Evolutionary conservation across 1,284 basidiomycete species (phyloP).

Genomic region (Erythrobasidium hasegawianum): DNA sequence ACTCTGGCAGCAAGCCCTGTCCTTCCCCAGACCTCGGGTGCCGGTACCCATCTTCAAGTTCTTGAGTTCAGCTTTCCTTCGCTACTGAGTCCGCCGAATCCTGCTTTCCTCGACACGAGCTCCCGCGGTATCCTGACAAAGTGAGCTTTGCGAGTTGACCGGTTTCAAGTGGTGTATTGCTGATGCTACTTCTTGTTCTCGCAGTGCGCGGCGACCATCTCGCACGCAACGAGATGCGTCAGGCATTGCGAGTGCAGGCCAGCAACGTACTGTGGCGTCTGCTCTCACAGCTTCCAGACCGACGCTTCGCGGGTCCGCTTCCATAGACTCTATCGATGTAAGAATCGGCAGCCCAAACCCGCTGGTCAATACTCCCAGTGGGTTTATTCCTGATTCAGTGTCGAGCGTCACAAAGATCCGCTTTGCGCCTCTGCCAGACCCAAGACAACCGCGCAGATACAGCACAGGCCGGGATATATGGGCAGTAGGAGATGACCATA

Average conservation of each 20-base stretch:
- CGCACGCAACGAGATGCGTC: not conserved
- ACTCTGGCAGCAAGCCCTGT: not conserved
- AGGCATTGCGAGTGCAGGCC: not conserved
- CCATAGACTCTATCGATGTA: not conserved
- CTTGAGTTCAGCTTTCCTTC: conserved; percentile 30
- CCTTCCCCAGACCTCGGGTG: not conserved
- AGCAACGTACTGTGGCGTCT: not conserved
- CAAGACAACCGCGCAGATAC: conserved; percentile 21
- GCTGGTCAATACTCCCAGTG: not conserved
- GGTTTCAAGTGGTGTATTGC: not conserved
- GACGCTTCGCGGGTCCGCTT: not conserved
- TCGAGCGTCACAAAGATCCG: conserved; percentile 17
- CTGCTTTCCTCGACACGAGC: conserved; percentile 32
- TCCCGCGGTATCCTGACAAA: conserved; percentile 31
- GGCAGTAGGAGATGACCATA: conserved; percentile 12
- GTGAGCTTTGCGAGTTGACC: conserved; percentile 5
- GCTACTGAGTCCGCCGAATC: conserved; percentile 29
- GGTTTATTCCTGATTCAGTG: not conserved
- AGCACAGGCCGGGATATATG: conserved; percentile 30
- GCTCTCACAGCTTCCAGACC: not conserved
- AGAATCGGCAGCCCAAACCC: not conserved
- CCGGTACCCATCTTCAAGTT: not conserved
- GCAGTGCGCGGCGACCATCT: conserved; percentile 15
- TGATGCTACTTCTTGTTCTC: not conserved
- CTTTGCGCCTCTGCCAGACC: conserved; percentile 31